Percentiles rank a stretch among this genome's conserved stretches.
These are phyloP conservation scores for Scolecobasidium constrictum DNA, from an alignment of 2,329 filamentous ascomycete species.

Conservation along the genomic window DNA sequence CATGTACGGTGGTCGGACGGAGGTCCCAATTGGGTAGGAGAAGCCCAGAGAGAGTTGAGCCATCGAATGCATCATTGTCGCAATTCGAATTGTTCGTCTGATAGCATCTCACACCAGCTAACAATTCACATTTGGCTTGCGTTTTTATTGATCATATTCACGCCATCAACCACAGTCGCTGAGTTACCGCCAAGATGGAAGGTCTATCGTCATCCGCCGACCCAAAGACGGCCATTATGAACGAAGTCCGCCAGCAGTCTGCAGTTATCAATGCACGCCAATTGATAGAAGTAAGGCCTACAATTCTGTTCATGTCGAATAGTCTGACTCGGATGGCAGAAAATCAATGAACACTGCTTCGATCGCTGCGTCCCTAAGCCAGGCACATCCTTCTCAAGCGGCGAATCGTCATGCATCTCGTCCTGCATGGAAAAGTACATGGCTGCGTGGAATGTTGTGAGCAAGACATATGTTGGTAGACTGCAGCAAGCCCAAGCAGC, in stretches of 20 bases:
- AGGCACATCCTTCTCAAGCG: slow-evolving; percentile 36
- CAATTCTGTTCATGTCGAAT: neutral
- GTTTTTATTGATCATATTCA: no score
- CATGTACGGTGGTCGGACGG: no score
- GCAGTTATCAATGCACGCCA: slow-evolving; percentile 40
- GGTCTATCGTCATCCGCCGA: slow-evolving; percentile 18
- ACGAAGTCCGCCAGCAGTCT: slow-evolving; percentile 41
- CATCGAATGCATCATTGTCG: no score
- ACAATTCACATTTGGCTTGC: no score
- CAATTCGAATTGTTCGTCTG: no score
- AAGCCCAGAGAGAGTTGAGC: no score
- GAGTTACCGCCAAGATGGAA: no score
- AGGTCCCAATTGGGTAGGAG: no score
- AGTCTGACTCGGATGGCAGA: slow-evolving; percentile 22
- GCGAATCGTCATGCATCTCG: slow-evolving; percentile 39
- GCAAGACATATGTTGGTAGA: slow-evolving; percentile 36
- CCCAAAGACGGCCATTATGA: slow-evolving; percentile 37
- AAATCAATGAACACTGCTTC: slow-evolving; percentile 47
- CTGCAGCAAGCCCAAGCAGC: slow-evolving; percentile 29
- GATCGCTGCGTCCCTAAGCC: slow-evolving; percentile 44
- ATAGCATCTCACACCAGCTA: no score
- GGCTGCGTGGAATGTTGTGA: slow-evolving; percentile 40
- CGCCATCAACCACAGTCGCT: no score
- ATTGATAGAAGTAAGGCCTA: slow-evolving; percentile 33
- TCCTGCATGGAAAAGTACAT: slow-evolving; percentile 47